Evolutionary conservation across 2,329 filamentous ascomycete genomes (phyloP), one percentile per base, ranked within the genome.

Genomic region (Diaporthe longicolla): DNA sequence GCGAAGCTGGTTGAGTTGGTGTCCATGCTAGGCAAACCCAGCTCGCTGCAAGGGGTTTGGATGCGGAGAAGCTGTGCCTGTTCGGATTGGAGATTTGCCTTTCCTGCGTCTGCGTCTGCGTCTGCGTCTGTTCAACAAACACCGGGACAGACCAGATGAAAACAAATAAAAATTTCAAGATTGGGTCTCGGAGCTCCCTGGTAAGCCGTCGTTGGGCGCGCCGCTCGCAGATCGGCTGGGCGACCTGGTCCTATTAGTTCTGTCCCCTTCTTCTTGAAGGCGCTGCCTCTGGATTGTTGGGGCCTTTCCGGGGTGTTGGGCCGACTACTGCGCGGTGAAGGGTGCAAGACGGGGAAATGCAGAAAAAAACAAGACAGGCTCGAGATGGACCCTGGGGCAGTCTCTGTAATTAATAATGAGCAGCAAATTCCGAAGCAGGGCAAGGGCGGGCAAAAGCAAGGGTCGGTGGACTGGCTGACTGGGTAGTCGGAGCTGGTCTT

Each of bases 1-100:
- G 89, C 89, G 79, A 94, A 92, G 82, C 79, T 81, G 48, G 89
- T 92, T 79, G 90, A 89, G 82, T 93, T 93, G 79, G 90, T 84
- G 78, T 87, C 87, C 88, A 90, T 89, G 78, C 76, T 76, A 54
- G 72, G 71, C 65, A 66, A 29, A 66, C 45, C 63, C 45, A 66
- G 63, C 11, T 66, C n/a, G 45, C 45, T 66, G 63, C 63, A 66
- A 35, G 63, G 63, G 63, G 48, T 1, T 19, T n/a, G 48, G 37
- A 66, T 66, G 45, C 63, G 45, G 63, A 52, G 63, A 66, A 66
- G 63, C 63, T 66, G 63, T 52, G 45, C 63, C 63, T 66, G 29
- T 52, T 50, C 63, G 43, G 45, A 26, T 66, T 66, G 63, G 63
- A 37, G 45, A 66, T 52, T 66, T 66, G 63, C 63, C 63, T 66